A percentile compares a stretch with the other conserved stretches of the same genome.
Conservation (phyloP, 2,329 filamentous ascomycete species). For the Xylaria sp. region DNA sequence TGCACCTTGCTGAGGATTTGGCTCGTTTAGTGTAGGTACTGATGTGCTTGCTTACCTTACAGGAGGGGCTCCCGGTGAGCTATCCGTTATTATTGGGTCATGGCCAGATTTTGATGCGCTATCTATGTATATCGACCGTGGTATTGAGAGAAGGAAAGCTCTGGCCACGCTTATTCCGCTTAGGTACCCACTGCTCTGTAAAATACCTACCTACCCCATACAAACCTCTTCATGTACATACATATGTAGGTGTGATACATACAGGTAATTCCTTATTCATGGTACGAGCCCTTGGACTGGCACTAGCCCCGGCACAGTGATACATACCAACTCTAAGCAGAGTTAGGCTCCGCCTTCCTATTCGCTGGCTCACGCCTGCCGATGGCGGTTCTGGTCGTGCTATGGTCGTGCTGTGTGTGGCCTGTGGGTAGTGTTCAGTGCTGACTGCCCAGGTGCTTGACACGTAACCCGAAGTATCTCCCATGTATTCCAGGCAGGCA, state of each 20-base stretch:
- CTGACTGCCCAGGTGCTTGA: constrained; percentile 24
- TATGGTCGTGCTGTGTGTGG: constrained; percentile 1
- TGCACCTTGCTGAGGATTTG: not conserved
- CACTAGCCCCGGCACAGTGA: constrained; percentile 28
- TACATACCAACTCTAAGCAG: constrained; percentile 25
- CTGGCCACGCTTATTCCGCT: constrained; percentile 6
- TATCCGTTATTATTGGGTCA: constrained; percentile 7
- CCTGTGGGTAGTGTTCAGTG: constrained; percentile 28
- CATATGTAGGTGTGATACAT: too few species aligned
- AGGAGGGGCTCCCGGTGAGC: constrained; percentile 4
- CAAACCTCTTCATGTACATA: too few species aligned
- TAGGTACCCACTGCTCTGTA: not conserved
- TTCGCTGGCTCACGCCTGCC: constrained; percentile 23
- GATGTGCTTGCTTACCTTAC: constrained; percentile 25
- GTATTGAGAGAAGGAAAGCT: constrained; percentile 2
- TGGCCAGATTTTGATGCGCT: not conserved
- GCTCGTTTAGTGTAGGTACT: not conserved
- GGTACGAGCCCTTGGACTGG: constrained; percentile 21
- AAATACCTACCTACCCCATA: too few species aligned
- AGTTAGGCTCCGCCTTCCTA: constrained; percentile 33
- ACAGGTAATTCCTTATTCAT: not conserved
- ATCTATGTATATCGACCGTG: not conserved
- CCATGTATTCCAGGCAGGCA: not conserved
- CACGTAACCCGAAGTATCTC: constrained; percentile 2
- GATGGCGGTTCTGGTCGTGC: constrained; percentile 17